Conservation (phyloP, 441 rosid genomes). For the Hura crepitans region DNA sequence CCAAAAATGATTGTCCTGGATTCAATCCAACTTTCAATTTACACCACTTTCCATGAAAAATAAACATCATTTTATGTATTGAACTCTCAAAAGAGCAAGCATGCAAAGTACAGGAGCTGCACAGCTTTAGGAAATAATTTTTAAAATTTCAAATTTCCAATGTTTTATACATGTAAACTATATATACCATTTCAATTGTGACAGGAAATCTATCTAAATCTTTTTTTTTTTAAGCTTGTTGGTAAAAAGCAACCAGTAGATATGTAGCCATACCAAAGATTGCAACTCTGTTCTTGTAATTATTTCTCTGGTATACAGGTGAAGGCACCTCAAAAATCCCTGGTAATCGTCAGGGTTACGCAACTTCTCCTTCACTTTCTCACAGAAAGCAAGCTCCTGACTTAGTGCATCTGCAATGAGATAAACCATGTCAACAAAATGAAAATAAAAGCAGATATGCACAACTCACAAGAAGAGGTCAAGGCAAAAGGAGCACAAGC, state of each 20-base stretch:
- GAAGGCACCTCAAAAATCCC: slow-evolving; percentile 79
- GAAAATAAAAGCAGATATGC: neutral
- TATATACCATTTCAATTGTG: neutral
- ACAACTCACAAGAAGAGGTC: neutral
- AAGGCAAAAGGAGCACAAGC: neutral
- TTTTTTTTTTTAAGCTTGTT: neutral
- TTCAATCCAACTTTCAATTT: neutral
- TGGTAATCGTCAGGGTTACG: slow-evolving; percentile 59
- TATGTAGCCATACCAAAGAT: slow-evolving; percentile 60
- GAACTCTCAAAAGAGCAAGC: neutral
- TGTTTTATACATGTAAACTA: neutral
- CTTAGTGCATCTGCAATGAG: slow-evolving; percentile 52
- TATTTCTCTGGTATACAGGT: slow-evolving; percentile 73
- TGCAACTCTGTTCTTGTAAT: slow-evolving; percentile 73
- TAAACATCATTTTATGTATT: neutral
- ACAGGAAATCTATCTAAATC: neutral
- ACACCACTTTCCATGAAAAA: neutral
- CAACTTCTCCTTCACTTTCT: slow-evolving; percentile 79
- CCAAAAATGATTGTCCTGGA: neutral
- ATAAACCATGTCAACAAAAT: slow-evolving; percentile 23
- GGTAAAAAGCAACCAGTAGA: slow-evolving; percentile 1
- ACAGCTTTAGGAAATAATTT: neutral
- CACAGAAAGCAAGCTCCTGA: slow-evolving; percentile 75
- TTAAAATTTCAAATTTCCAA: neutral
- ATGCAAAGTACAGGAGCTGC: neutral